Base-by-base conservation (phyloP, 805 yeast genomes). In the Candida argentea region DNA sequence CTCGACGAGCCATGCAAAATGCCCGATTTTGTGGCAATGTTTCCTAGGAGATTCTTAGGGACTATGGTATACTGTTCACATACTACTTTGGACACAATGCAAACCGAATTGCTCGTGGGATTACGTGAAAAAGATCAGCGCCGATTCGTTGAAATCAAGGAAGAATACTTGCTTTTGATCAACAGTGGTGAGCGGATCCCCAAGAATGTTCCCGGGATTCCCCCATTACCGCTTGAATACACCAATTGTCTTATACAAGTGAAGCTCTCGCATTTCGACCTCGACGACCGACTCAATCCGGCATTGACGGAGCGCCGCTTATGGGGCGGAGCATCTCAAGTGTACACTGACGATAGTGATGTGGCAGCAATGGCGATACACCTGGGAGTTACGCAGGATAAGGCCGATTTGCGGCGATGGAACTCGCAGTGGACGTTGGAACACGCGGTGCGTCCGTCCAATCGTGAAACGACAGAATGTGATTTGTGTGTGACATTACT, bases 261-360 rank as follows among this genome's bases (percentile, higher is more conserved):
- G 15, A 64, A 72, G 32, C 62, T 79, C 9, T 73, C 83, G n/a
- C 47, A 49, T 30, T 18, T 18, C 10, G 20, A 7, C 9, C 20
- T 18, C 9, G 10, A 18, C 7, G 9, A 18, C 7, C 20, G 20
- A 8, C 46, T 69, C 26, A 49, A 52, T n/a, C n/a, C n/a, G n/a
- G 26, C 43, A 53, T 5, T 54, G 61, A 23, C 43, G 53, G 17
- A 27, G 4, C 57, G 73, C 28, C 66, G 69, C 25, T 37, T 86
- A 2, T 89, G 97, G 97, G 98, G 98, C 2, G 67, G 67, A 2
- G 46, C 46, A 8, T 70, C 87, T 2, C 94, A 87, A 24, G 62
- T 91, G 1, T 91, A 89, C 52, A 83, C 96, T 1, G 97, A 91
- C 52, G 98, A 89, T 50, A 80, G 94, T 1, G 95, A 89, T 50